Evolutionary conservation across 352 stramenopile genomes (phyloP), one percentile per base, ranked within the genome.

Genomic region (Thalassiosira mediterranea): DNA sequence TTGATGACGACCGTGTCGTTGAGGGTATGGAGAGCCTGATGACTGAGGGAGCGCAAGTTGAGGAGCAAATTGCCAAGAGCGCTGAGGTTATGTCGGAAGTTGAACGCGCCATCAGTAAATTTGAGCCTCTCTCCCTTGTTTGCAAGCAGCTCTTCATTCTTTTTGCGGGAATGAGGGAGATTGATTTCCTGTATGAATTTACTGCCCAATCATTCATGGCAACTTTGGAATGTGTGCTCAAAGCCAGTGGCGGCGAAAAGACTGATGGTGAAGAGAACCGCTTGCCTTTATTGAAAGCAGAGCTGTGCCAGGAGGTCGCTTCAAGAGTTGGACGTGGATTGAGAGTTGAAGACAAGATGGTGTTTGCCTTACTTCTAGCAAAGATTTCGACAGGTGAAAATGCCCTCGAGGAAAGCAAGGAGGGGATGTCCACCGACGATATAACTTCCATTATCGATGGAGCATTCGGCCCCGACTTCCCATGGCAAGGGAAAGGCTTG

Each of bases 111-210:
- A 98, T 97, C 25, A 95, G 91, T 62, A 88, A 95, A 60, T 99
- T 99, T 87, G 91, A 97, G 29, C 96, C 96, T 5, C 90, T 99
- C 31, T 96, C 96, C 42, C 48, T 72, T 31, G 47, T 88, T 19
- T 93, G 88, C 57, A 82, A 88, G 37, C 72, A 90, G 17, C 19
- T 94, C 17, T 94, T 93, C 71, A 61, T 93, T 28, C 57, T 92
- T 19, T 72, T 94, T 54, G 96, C 97, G 47, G 95, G 90, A 25
- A 90, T 99, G 44, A 94, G 93, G 32, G 94, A 96, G n/a, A 91
- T 99, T 21, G 96, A 97, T 84, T 98, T 98, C 72, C 82, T 99
- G 42, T 99, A 99, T 86, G 97, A 99, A 79, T 99, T 98, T 79
- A 98, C 95, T 66, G 87, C 99, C 0, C 89, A 93, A n/a, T 98